phyloP scores from a whole-genome alignment of 1,284 basidiomycete genomes.

The Cystobasidium sp. region DNA sequence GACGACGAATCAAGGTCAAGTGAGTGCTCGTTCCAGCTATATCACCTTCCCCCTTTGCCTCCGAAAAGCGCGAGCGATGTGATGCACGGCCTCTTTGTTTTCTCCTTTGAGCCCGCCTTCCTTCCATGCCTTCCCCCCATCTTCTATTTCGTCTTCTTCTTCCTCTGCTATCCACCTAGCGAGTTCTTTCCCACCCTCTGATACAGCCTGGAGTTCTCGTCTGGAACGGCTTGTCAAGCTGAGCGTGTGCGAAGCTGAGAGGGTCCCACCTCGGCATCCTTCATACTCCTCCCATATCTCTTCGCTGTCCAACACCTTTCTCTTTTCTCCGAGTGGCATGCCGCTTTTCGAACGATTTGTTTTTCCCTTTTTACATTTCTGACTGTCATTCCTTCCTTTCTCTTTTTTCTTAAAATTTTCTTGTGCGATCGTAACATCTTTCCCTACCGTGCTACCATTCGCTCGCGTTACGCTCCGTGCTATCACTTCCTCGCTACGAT shows the following conservation, averaged over 20 bases:
- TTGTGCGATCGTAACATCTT: not conserved
- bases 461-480: conserved; percentile 8
- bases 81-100: conserved; percentile 23
- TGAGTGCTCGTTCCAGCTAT: conserved; percentile 64
- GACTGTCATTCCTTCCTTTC: conserved; percentile 11
- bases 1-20: conserved; percentile 82
- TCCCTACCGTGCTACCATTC: not conserved
- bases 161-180: not conserved
- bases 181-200: not conserved
- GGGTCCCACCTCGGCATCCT: too few species aligned
- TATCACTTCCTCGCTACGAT: not conserved
- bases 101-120: conserved; percentile 15
- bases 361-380: conserved; percentile 7
- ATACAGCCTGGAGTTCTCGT: not conserved
- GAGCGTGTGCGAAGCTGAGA: too few species aligned
- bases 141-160: not conserved
- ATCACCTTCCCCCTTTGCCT: not conserved
- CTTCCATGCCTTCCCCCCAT: conserved; percentile 17
- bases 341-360: not conserved
- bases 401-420: not conserved
- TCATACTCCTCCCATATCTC: not conserved
- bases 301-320: not conserved
- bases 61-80: conserved; percentile 11
- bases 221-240: not conserved
- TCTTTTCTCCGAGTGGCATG: not conserved